phyloP scores from a whole-genome alignment of 2,329 filamentous ascomycete genomes.

The Cercospora sp. region DNA sequence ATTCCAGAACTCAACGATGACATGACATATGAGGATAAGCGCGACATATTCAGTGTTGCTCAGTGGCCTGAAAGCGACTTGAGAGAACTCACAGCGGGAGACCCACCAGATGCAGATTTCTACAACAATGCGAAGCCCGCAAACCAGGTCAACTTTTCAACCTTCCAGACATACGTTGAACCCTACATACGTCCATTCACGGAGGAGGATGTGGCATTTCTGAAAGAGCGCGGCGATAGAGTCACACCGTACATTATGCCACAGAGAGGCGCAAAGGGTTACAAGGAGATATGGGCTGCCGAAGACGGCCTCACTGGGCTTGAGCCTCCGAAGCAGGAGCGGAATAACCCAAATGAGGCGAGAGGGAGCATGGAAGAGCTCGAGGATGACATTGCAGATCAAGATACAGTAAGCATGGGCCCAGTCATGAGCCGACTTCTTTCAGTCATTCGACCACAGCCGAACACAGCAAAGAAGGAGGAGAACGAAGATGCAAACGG shows the following conservation, averaged over 20 bases:
- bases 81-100: constrained; percentile 80
- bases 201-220: constrained; percentile 90
- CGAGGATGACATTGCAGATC: constrained; percentile 82
- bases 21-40: constrained; percentile 83
- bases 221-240: constrained; percentile 83
- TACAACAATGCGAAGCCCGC: constrained; percentile 82
- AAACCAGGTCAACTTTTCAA: constrained; percentile 90
- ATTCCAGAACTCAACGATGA: constrained; percentile 72
- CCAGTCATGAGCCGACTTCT: constrained; percentile 82
- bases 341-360: constrained; percentile 74
- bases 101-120: constrained; percentile 91
- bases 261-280: constrained; percentile 78
- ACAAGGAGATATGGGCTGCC: constrained; percentile 88
- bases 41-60: constrained; percentile 83
- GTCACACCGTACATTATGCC: constrained; percentile 82
- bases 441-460: constrained; percentile 74
- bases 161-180: constrained; percentile 90
- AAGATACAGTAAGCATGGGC: constrained; percentile 83
- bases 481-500: constrained; percentile 50
- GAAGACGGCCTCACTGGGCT: constrained; percentile 81
- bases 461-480: constrained; percentile 53
- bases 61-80: constrained; percentile 80
- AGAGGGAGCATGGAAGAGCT: constrained; percentile 84
- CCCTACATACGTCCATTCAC: constrained; percentile 86
- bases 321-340: constrained; percentile 65